These are phyloP conservation scores for Penicillium salamii DNA, from an alignment of 495 filamentous ascomycete genomes.

Conservation along the genomic window DNA sequence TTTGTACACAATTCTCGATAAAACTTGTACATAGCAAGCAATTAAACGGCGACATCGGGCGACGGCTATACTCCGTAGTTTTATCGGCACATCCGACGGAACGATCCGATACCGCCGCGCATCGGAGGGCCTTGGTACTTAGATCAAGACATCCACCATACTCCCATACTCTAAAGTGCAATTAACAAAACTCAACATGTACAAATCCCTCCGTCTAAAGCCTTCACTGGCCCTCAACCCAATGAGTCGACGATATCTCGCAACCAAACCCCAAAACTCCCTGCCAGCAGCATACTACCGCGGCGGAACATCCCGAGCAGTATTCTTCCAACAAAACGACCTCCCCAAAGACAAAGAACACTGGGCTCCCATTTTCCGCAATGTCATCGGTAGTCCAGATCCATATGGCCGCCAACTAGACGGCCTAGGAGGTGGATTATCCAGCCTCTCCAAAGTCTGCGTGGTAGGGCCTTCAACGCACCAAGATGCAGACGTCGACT, in stretches of 20 bases:
- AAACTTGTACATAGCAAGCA: no score
- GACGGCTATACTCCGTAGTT: no score
- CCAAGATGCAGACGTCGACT: conserved; percentile 62
- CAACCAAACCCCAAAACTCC: conserved; percentile 26
- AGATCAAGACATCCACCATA: no score
- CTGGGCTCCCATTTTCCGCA: conserved; percentile 59
- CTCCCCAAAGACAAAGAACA: conserved; percentile 44
- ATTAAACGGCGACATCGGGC: no score
- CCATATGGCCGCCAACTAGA: conserved; percentile 67
- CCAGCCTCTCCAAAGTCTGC: conserved; percentile 68
- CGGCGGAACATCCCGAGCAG: conserved; percentile 68
- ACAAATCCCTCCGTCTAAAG: no score
- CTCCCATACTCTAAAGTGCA: no score
- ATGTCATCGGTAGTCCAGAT: conserved; percentile 67
- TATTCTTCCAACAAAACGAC: conserved; percentile 55
- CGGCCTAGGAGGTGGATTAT: conserved; percentile 69
- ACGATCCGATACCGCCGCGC: neutral
- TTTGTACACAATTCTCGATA: no score
- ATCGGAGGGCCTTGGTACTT: conserved; percentile 2
- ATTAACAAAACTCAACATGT: no score
- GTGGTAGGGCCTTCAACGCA: conserved; percentile 51
- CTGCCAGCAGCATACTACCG: conserved; percentile 68
- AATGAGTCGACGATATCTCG: neutral
- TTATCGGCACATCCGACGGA: neutral
- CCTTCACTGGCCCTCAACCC: neutral